These are phyloP conservation scores for Zea luxurians DNA, from an alignment of 176 grass and related monocot species.

Conservation along the genomic window DNA sequence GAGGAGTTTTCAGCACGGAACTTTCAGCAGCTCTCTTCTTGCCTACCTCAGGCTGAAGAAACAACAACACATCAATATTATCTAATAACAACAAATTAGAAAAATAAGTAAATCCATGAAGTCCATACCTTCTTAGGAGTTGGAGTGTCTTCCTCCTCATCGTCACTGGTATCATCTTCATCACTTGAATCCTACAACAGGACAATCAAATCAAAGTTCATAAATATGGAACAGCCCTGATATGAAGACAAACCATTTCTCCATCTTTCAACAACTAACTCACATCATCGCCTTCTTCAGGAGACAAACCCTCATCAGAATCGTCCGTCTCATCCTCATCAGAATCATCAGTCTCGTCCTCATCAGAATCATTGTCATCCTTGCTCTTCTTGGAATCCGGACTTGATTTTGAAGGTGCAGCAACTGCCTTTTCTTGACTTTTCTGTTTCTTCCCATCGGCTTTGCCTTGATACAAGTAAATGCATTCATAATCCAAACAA, in stretches of 20 bases:
- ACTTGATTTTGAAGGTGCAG: slow-evolving; percentile 43
- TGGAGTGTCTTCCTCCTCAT: slow-evolving; percentile 74
- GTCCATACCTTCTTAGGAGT: slow-evolving; percentile 72
- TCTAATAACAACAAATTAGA: slow-evolving; percentile 2
- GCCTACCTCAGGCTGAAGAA: slow-evolving; percentile 44
- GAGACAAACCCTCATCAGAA: slow-evolving; percentile 39
- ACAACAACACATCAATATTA: background rate
- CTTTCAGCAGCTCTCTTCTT: slow-evolving; percentile 62
- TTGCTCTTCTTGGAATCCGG: slow-evolving; percentile 31
- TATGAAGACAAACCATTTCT: background rate
- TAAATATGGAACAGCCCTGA: background rate
- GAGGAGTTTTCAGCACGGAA: slow-evolving; percentile 49
- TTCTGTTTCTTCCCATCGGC: slow-evolving; percentile 40
- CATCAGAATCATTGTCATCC: slow-evolving; percentile 37
- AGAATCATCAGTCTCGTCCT: slow-evolving; percentile 55
- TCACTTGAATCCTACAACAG: slow-evolving; percentile 32
- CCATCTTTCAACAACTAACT: slow-evolving; percentile 10
- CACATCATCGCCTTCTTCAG: slow-evolving; percentile 43
- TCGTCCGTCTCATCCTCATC: slow-evolving; percentile 59
- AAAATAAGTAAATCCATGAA: background rate
- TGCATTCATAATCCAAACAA: background rate
- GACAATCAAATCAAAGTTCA: background rate
- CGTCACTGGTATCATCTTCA: slow-evolving; percentile 39
- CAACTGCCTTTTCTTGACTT: slow-evolving; percentile 31
- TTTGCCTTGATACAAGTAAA: slow-evolving; percentile 41